phyloP scores from a whole-genome alignment of 1,284 basidiomycete species.

The Boletus austroedulis region DNA sequence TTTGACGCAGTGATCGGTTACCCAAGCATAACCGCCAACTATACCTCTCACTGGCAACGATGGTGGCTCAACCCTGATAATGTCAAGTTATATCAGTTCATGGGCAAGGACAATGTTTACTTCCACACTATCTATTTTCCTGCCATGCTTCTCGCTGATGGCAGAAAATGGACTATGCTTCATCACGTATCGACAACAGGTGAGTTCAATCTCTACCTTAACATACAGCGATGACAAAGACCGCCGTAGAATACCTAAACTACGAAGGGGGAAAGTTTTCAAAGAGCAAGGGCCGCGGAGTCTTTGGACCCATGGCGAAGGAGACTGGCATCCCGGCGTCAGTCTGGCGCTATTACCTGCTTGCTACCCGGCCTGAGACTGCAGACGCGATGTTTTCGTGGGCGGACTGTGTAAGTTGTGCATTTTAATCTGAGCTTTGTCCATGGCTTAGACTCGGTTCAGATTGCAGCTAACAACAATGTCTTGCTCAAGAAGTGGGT shows the following conservation, averaged over 20 bases:
- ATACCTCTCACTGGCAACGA: constrained; percentile 91
- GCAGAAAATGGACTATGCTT: constrained; percentile 89
- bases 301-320: constrained; percentile 93
- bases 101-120: constrained; percentile 98
- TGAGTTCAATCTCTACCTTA: constrained; percentile 34
- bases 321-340: constrained; percentile 91
- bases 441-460: background rate
- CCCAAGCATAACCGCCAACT: constrained; percentile 95
- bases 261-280: constrained; percentile 99
- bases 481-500: constrained; percentile 89
- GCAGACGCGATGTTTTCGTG: constrained; percentile 97
- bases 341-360: constrained; percentile 97
- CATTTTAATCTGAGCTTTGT: background rate
- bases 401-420: constrained; percentile 76
- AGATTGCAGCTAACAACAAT: constrained; percentile 92
- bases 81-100: constrained; percentile 96
- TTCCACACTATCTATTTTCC: constrained; percentile 99
- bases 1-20: constrained; percentile 99
- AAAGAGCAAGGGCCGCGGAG: constrained; percentile 95
- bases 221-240: background rate
- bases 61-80: constrained; percentile 98
- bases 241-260: constrained; percentile 85
- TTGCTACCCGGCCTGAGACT: constrained; percentile 92
- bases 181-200: constrained; percentile 96
- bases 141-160: constrained; percentile 86